phyloP scores from a whole-genome alignment of 768 basidiomycete genomes.

The Paxillus ammoniavirescens region DNA sequence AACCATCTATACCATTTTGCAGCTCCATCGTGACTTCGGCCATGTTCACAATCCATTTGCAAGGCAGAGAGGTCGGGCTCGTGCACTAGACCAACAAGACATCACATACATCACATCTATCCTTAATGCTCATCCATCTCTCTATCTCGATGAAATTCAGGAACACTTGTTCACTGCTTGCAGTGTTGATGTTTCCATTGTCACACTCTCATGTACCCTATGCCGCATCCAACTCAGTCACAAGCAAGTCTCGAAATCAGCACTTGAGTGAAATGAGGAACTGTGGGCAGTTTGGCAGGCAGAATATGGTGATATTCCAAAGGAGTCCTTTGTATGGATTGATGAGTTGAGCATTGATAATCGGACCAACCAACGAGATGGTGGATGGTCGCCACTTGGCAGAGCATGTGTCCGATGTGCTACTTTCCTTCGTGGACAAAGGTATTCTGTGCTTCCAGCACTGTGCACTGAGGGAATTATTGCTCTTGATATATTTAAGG shows the following conservation, averaged over 20 bases:
- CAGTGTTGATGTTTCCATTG: background rate
- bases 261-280: background rate
- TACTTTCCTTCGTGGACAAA: background rate
- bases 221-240: background rate
- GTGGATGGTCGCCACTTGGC: background rate
- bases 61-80: too few relatives aligned
- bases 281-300: background rate
- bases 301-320: background rate
- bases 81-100: background rate
- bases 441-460: background rate
- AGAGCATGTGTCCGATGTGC: background rate
- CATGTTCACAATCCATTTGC: too few relatives aligned
- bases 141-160: background rate
- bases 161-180: background rate
- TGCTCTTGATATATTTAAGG: background rate
- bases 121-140: background rate
- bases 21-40: too few relatives aligned
- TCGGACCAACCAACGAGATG: background rate
- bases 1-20: too few relatives aligned
- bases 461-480: background rate
- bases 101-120: background rate
- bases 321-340: background rate
- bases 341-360: background rate
- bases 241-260: background rate
- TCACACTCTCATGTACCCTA: background rate